A percentile compares a stretch with the other conserved stretches of the same genome.
Conservation (phyloP, 2,329 filamentous ascomycete species). For the Chrysosphaeria jannelii region DNA sequence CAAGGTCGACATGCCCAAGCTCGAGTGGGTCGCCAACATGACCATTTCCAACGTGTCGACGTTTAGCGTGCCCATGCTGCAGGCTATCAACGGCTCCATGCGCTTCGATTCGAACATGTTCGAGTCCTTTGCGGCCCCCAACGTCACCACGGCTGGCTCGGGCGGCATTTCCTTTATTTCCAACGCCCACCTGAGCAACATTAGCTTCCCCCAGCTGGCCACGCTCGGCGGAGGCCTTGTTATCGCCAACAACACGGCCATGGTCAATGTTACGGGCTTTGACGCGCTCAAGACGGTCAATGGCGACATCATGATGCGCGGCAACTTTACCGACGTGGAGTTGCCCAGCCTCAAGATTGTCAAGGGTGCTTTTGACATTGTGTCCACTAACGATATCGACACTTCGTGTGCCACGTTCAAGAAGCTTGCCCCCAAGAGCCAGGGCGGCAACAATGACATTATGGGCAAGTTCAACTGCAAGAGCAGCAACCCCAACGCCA, state of each 20-base stretch:
- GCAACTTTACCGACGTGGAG: constrained; percentile 44
- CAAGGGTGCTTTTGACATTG: constrained; percentile 39
- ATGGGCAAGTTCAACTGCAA: constrained; percentile 20
- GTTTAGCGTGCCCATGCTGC: constrained; percentile 43
- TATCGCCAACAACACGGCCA: constrained; percentile 67
- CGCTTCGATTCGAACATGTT: constrained; percentile 63
- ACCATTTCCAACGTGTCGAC: constrained; percentile 53
- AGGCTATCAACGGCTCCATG: constrained; percentile 45
- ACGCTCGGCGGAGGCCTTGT: constrained; percentile 50
- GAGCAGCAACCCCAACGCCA: constrained; percentile 20
- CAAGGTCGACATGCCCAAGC: constrained; percentile 42
- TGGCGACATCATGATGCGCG: constrained; percentile 62
- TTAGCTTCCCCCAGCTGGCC: constrained; percentile 40
- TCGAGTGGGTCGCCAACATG: constrained; percentile 51
- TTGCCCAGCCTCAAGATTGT: constrained; percentile 38
- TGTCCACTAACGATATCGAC: constrained; percentile 30
- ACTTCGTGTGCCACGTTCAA: constrained; percentile 24
- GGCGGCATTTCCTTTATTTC: constrained; percentile 30
- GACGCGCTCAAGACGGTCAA: constrained; percentile 33
- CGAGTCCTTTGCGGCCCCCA: constrained; percentile 26
- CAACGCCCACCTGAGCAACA: constrained; percentile 35
- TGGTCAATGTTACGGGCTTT: constrained; percentile 36
- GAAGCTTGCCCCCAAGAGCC: constrained; percentile 10
- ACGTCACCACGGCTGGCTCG: constrained; percentile 35
- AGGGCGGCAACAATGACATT: constrained; percentile 12